A percentile compares a stretch with the other conserved stretches of the same genome.
Evolutionary conservation across 441 rosid species (phyloP).

Genomic region (Jatropha podagrica): DNA sequence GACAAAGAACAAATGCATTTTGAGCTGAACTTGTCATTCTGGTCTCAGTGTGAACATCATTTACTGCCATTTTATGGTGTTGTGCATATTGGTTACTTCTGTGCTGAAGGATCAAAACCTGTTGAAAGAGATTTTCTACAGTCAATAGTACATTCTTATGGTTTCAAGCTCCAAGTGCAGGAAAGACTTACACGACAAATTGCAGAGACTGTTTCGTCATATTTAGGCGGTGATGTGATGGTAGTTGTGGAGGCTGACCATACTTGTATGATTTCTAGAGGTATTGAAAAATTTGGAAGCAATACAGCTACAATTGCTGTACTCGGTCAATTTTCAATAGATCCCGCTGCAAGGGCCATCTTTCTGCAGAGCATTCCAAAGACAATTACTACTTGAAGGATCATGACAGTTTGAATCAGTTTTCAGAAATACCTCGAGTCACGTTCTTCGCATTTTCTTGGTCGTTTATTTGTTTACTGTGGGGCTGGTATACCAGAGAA

Average conservation of each 20-base stretch:
- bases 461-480: neutral
- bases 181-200: constrained; percentile 91
- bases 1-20: constrained; percentile 39
- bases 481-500: neutral
- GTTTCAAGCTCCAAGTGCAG: constrained; percentile 97
- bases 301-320: constrained; percentile 79
- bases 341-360: constrained; percentile 51
- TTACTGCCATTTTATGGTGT: constrained; percentile 92
- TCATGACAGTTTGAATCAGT: constrained; percentile 10
- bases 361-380: constrained; percentile 63
- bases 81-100: constrained; percentile 81
- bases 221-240: constrained; percentile 79
- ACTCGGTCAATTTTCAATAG: constrained; percentile 75
- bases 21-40: constrained; percentile 69
- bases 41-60: constrained; percentile 98
- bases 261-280: constrained; percentile 95
- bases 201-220: constrained; percentile 69
- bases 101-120: constrained; percentile 46
- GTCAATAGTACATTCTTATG: constrained; percentile 77
- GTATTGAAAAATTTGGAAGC: constrained; percentile 90
- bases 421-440: neutral
- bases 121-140: constrained; percentile 53
- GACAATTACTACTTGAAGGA: constrained; percentile 22
- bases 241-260: constrained; percentile 90
- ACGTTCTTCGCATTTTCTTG: constrained; percentile 4